Percentiles rank a stretch among this genome's conserved stretches.
Conservation (phyloP, 306 rosid species). For the Psophocarpus tetragonolobus region DNA sequence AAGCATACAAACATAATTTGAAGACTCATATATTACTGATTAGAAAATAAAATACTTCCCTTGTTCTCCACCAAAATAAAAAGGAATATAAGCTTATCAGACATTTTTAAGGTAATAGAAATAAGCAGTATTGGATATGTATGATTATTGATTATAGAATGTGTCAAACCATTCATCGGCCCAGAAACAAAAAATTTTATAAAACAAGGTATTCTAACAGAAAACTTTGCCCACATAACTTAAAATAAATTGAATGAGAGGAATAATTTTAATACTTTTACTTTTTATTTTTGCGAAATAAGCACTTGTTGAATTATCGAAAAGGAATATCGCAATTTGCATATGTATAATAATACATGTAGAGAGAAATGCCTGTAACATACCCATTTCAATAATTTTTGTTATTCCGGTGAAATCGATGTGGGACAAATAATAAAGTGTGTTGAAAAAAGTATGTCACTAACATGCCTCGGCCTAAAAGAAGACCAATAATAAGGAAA, state of each 20-base stretch:
- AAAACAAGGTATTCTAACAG: neutral
- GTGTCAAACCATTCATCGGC: conserved; percentile 9
- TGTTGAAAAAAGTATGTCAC: neutral
- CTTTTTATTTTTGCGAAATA: neutral
- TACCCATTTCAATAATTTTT: neutral
- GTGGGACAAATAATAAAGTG: neutral
- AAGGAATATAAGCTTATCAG: neutral
- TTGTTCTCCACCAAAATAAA: neutral
- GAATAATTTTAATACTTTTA: neutral
- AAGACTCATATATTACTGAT: neutral
- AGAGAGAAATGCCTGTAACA: neutral
- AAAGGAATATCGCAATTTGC: neutral
- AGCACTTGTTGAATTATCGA: neutral
- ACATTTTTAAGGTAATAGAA: neutral
- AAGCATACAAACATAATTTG: neutral
- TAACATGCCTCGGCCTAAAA: neutral
- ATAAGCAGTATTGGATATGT: neutral
- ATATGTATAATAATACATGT: neutral
- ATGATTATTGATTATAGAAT: neutral
- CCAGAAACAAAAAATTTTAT: neutral
- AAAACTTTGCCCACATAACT: conserved; percentile 4
- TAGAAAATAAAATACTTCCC: neutral
- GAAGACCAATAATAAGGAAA: neutral
- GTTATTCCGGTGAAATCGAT: neutral
- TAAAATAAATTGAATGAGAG: neutral